Base-by-base conservation (phyloP, 2,329 filamentous ascomycete genomes). In the Monilinia laxa region DNA sequence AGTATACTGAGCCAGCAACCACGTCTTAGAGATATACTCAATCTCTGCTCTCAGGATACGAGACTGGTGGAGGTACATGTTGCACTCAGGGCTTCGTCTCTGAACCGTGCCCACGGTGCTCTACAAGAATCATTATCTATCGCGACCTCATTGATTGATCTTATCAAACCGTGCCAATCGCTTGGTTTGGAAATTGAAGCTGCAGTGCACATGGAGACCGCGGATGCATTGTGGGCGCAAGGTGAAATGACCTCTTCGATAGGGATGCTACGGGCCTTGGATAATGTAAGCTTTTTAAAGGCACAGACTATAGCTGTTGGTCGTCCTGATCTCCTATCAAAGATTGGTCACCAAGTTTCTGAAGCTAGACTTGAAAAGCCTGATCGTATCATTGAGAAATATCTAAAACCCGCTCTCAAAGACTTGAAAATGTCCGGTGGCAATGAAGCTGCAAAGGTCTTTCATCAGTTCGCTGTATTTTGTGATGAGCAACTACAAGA, bases 401-500 rank as follows among this genome's bases (percentile, higher is more conserved):
- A 97, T 73, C 83, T 99, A 0, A 85, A 90, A 65, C 91, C 92
- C 28, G 93, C 95, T 0, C 87, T 98, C 38, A 88, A 88, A 71
- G 91, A 96, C 74, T 81, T 99, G 10, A 90, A 87, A 72, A 84
- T 85, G 56, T 84, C 80, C 6, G 83, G 87, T 64, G 90, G 90
- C 1, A 82, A 84, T 55, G 91, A 94, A 68, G 91, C 93, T 2
- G 93, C 93, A 1, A 85, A 92, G 71, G 95, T 98, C 0, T 97
- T 93, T 74, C 93, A 97, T 76, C 92, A 96, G 73, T 98, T 98
- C 77, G 95, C 96, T 35, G 85, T 88, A 62, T 99, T 99, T 76
- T 99, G 96, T 74, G 94, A 99, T 76, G 88, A 93, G 74, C 95
- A 99, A 76, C 82, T 99, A 12, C 91, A 97, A 73, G 94, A 94